These are phyloP conservation scores for Phyllosticta capitalensis DNA, from an alignment of 2,329 filamentous ascomycete genomes.

Conservation along the genomic window DNA sequence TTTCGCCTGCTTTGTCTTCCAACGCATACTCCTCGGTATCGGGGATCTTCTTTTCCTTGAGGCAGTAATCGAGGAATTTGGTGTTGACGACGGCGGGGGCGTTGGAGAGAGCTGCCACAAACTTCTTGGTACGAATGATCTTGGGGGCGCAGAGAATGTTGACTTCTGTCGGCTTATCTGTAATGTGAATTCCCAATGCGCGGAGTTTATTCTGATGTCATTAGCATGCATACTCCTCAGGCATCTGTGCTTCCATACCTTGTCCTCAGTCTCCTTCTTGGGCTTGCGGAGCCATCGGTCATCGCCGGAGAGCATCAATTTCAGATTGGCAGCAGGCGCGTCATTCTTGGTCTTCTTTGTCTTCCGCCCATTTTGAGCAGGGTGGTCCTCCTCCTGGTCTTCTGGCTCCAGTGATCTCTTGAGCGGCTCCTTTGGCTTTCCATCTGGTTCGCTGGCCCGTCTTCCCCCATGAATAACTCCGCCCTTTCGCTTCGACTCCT, in stretches of 20 bases:
- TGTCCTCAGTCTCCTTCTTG: slow-evolving; percentile 66
- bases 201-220: slow-evolving; percentile 61
- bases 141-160: slow-evolving; percentile 82
- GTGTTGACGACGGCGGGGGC: slow-evolving; percentile 70
- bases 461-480: slow-evolving; percentile 50
- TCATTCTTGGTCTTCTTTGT: slow-evolving; percentile 45
- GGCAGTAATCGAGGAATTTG: slow-evolving; percentile 66
- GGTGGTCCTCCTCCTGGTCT: slow-evolving; percentile 29
- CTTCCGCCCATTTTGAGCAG: slow-evolving; percentile 41
- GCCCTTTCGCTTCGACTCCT: slow-evolving; percentile 76
- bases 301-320: slow-evolving; percentile 76
- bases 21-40: slow-evolving; percentile 58
- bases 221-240: background rate
- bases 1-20: slow-evolving; percentile 63
- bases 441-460: slow-evolving; percentile 30
- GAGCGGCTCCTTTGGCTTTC: slow-evolving; percentile 29
- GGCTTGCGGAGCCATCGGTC: slow-evolving; percentile 67
- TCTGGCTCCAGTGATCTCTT: slow-evolving; percentile 37
- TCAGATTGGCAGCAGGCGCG: slow-evolving; percentile 57
- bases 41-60: slow-evolving; percentile 58
- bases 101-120: slow-evolving; percentile 75
- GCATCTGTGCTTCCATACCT: slow-evolving; percentile 44
- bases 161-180: slow-evolving; percentile 64
- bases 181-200: slow-evolving; percentile 71
- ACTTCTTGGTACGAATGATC: slow-evolving; percentile 86